These are phyloP conservation scores for Parafenestella ontariensis DNA, from an alignment of 2,329 filamentous ascomycete species.

Conservation along the genomic window DNA sequence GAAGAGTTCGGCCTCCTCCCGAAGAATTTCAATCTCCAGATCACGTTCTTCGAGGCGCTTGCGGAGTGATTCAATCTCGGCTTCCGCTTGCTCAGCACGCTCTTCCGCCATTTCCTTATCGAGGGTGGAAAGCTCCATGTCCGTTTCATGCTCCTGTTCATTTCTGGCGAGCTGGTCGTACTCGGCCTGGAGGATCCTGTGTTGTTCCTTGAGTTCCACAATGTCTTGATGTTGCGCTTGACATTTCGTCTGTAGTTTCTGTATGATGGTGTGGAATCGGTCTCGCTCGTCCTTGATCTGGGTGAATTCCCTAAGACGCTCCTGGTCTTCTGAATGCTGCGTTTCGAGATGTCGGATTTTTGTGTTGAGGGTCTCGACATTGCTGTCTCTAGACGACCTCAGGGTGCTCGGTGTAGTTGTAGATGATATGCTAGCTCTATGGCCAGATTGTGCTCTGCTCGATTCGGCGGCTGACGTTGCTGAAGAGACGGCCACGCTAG, in stretches of 20 bases:
- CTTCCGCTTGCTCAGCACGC: conserved; percentile 80
- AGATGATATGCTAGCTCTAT: conserved; percentile 24
- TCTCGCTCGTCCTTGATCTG: conserved; percentile 78
- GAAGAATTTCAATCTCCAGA: conserved; percentile 84
- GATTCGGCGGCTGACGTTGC: conserved; percentile 13
- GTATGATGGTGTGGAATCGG: conserved; percentile 82
- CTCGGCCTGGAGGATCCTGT: conserved; percentile 76
- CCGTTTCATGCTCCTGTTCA: conserved; percentile 83
- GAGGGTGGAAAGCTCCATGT: conserved; percentile 84
- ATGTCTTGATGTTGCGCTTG: conserved; percentile 85
- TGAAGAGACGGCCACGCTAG: conserved; percentile 26
- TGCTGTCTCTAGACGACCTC: conserved; percentile 27
- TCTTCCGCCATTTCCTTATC: conserved; percentile 98
- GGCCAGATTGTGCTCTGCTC: conserved; percentile 8
- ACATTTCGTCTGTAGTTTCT: conserved; percentile 89
- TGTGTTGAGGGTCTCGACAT: conserved; percentile 82
- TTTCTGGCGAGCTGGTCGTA: conserved; percentile 74
- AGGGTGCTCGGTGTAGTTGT: conserved; percentile 19
- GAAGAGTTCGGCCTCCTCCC: conserved; percentile 85
- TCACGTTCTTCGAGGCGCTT: conserved; percentile 82
- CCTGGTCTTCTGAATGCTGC: conserved; percentile 82
- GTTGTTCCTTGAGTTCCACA: conserved; percentile 73
- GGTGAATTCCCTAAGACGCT: conserved; percentile 81
- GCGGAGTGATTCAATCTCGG: conserved; percentile 79
- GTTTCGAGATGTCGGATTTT: conserved; percentile 88